Base-by-base conservation (phyloP, 345 rosid species). In the Hibiscus trionum region DNA sequence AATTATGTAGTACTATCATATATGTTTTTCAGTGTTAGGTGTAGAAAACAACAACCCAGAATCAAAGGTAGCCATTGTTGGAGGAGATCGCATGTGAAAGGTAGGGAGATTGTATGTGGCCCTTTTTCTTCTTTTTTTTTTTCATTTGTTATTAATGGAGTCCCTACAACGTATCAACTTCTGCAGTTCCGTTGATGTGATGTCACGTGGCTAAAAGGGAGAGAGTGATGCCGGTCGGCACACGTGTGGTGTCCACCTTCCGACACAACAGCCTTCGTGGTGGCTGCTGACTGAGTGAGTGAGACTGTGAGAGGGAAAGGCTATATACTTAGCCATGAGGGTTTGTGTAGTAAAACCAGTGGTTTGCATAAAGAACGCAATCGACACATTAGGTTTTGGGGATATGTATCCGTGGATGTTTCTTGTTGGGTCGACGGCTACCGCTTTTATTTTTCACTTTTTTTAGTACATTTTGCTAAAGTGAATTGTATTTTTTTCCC, bases 371-470 rank as follows among this genome's bases (percentile, higher is more conserved):
- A 50, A 50, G 17, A 50, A 21, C 12, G 29, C 2, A 19, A 56
- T 21, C 17, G 7, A 19, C 29, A 19, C 1, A 7, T 35, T 29
- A 9, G 50, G 72, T 11, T 10, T 31, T 52, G 4, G 27, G 8
- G 16, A 53, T 55, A 2, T 68, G 15, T 35, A 19, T 68, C 42
- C 79, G 73, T 72, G 71, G 71, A 60, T 71, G 76, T 75, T 72
- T 58, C 59, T 55, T 74, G 79, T 53, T 82, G 79, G 79, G 75
- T 52, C 21, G 69, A 68, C 73, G 73, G 77, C 72, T n/a, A 61
- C 44, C 77, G 57, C 50, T 71, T 66, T 10, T 19, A 7, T 5
- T 42, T 46, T 24, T 1, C 35, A 29, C 4, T 16, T n/a, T 61
- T 61, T 56, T 5, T 7, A 15, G 8, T 7, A 31, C 42, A 37